Evolutionary conservation across 1,139 yeast genomes (phyloP).

Genomic region (Geotrichum klebahnii): DNA sequence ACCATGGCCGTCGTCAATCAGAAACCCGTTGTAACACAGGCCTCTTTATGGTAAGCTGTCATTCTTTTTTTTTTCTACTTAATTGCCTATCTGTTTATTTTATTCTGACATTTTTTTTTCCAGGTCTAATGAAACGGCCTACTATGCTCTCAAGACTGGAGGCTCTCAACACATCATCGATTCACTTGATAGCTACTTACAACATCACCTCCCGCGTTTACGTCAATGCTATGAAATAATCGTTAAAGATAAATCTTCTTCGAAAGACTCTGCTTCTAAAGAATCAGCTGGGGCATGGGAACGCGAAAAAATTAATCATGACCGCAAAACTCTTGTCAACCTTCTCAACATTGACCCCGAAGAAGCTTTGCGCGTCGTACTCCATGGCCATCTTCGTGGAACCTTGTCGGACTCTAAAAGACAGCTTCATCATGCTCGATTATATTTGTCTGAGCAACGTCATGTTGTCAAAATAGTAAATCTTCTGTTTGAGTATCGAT

Average conservation of each 20-base stretch:
- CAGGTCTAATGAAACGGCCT: conserved; percentile 35
- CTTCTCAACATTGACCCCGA: conserved; percentile 28
- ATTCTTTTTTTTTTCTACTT: not conserved
- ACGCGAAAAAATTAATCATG: conserved; percentile 25
- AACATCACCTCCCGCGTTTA: conserved; percentile 24
- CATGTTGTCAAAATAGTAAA: conserved; percentile 27
- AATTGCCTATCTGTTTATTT: not conserved
- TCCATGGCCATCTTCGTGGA: conserved; percentile 28
- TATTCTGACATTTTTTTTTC: too few species aligned
- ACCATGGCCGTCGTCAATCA: conserved; percentile 6
- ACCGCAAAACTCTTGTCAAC: conserved; percentile 25
- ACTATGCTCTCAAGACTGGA: conserved; percentile 25
- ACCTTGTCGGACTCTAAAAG: conserved; percentile 24
- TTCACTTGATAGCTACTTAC: conserved; percentile 28
- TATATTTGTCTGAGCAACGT: conserved; percentile 29
- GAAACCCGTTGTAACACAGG: conserved; percentile 7
- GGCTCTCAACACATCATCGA: conserved; percentile 25
- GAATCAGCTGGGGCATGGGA: conserved; percentile 19
- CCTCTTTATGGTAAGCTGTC: conserved; percentile 25
- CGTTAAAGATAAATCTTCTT: conserved; percentile 10
- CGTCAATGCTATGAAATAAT: conserved; percentile 27
- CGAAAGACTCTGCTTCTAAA: not conserved
- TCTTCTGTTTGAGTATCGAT: conserved; percentile 22
- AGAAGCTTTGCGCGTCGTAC: conserved; percentile 29
- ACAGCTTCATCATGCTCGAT: conserved; percentile 26